These are phyloP conservation scores for Miscanthus lutarioriparius DNA, from an alignment of 176 grass and related monocot genomes.

Conservation along the genomic window DNA sequence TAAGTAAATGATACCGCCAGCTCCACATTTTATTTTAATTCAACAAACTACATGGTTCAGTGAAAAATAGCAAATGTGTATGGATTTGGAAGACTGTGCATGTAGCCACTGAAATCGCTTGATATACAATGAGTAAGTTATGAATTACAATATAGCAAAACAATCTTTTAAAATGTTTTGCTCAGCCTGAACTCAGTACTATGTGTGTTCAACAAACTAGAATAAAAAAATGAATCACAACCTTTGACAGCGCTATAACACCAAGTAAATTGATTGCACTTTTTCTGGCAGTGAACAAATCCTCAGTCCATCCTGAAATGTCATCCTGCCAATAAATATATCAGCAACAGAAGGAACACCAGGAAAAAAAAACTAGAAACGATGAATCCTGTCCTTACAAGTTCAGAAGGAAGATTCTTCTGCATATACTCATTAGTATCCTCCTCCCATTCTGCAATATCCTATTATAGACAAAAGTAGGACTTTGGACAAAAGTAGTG, in stretches of 20 bases:
- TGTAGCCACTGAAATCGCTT: slow-evolving; percentile 22
- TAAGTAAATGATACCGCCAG: slow-evolving; percentile 8
- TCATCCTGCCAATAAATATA: slow-evolving; percentile 67
- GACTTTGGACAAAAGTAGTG: slow-evolving; percentile 34
- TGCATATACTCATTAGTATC: slow-evolving; percentile 88
- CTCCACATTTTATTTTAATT: neutral
- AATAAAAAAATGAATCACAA: slow-evolving; percentile 35
- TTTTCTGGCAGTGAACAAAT: slow-evolving; percentile 92
- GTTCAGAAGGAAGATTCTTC: slow-evolving; percentile 88
- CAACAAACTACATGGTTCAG: slow-evolving; percentile 14
- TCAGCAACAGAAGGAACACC: slow-evolving; percentile 22
- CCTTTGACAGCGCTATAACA: slow-evolving; percentile 87
- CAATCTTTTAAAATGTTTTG: slow-evolving; percentile 1
- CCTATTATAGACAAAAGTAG: slow-evolving; percentile 54
- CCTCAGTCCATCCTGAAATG: slow-evolving; percentile 86
- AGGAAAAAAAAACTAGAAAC: slow-evolving; percentile 14
- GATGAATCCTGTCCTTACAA: slow-evolving; percentile 51
- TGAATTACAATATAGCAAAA: slow-evolving; percentile 1
- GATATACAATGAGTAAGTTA: neutral
- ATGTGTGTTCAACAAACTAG: neutral
- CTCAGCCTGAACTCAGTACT: slow-evolving; percentile 13
- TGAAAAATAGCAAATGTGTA: slow-evolving; percentile 7
- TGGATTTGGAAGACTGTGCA: neutral
- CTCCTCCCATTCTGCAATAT: slow-evolving; percentile 82
- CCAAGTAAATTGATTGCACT: slow-evolving; percentile 96